These are phyloP conservation scores for Pythium brassicae DNA, from an alignment of 352 stramenopile species.

Conservation along the genomic window DNA sequence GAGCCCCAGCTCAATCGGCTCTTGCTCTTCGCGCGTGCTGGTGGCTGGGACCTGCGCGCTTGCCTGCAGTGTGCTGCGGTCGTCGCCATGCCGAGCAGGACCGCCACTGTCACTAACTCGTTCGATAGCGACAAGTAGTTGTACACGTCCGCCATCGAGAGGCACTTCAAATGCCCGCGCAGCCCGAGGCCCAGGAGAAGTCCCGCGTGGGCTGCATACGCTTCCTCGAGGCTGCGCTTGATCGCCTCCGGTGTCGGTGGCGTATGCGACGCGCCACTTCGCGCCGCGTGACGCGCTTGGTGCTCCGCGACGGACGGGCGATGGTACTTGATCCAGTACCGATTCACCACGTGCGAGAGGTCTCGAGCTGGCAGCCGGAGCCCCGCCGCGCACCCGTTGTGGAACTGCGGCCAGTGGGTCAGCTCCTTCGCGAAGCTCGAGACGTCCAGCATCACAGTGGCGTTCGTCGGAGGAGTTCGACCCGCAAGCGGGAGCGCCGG, in stretches of 20 bases:
- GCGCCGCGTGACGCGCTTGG: constrained; percentile 10
- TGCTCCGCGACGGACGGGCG: constrained; percentile 58
- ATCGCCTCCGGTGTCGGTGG: constrained; percentile 10
- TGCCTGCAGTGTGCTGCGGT: constrained; percentile 88
- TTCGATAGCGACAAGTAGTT: constrained; percentile 97
- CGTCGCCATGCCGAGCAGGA: constrained; percentile 96
- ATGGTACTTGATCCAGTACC: constrained; percentile 99
- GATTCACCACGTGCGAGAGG: constrained; percentile 85
- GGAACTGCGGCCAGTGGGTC: constrained; percentile 97
- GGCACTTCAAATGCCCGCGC: constrained; percentile 90
- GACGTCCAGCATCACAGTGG: constrained; percentile 90
- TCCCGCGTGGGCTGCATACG: constrained; percentile 90
- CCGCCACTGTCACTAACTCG: constrained; percentile 94
- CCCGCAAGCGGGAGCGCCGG: constrained; percentile 92
- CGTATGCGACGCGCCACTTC: constrained; percentile 1
- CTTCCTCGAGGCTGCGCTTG: constrained; percentile 61
- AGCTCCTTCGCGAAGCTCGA: constrained; percentile 87
- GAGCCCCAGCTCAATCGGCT: not conserved
- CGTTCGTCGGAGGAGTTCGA: constrained; percentile 92
- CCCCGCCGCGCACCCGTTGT: constrained; percentile 97
- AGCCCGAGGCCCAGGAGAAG: constrained; percentile 95
- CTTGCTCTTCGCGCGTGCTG: constrained; percentile 2
- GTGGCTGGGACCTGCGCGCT: constrained; percentile 18
- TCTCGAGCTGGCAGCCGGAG: constrained; percentile 79
- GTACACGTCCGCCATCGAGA: constrained; percentile 98